phyloP scores from a whole-genome alignment of 345 rosid genomes.

The Lumnitzera racemosa region DNA sequence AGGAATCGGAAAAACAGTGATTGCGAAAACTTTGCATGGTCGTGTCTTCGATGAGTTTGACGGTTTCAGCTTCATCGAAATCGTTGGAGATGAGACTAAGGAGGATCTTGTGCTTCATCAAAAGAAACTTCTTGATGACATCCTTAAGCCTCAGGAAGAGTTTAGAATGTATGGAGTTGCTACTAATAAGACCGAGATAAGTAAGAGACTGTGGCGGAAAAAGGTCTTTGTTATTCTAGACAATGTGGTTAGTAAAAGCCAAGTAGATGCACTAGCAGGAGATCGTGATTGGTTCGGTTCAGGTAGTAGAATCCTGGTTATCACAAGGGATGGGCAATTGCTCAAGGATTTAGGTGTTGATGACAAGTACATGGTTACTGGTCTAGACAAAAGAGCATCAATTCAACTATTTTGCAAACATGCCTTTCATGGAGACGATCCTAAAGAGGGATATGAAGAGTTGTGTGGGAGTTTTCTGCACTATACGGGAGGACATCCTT shows the following conservation, averaged over 20 bases:
- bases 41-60: conserved; percentile 1
- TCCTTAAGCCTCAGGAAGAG: not conserved
- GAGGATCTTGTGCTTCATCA: not conserved
- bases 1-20: conserved; percentile 9
- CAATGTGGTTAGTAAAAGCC: not conserved
- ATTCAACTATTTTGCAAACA: not conserved
- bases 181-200: not conserved
- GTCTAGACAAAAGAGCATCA: not conserved
- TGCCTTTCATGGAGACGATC: not conserved
- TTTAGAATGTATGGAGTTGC: not conserved
- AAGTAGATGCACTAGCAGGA: not conserved
- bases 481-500: conserved; percentile 6
- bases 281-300: not conserved
- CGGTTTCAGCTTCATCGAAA: conserved; percentile 8
- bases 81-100: not conserved
- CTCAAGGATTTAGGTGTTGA: not conserved
- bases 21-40: conserved; percentile 2
- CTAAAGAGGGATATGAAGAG: conserved; percentile 2
- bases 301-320: conserved; percentile 11
- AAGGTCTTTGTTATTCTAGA: conserved; percentile 11
- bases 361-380: not conserved
- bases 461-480: conserved; percentile 1
- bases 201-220: not conserved
- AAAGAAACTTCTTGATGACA: conserved; percentile 5
- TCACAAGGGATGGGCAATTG: not conserved